A percentile compares a stretch with the other conserved stretches of the same genome.
phyloP scores from a whole-genome alignment of 805 yeast genomes.

The Candida silvicultrix region DNA sequence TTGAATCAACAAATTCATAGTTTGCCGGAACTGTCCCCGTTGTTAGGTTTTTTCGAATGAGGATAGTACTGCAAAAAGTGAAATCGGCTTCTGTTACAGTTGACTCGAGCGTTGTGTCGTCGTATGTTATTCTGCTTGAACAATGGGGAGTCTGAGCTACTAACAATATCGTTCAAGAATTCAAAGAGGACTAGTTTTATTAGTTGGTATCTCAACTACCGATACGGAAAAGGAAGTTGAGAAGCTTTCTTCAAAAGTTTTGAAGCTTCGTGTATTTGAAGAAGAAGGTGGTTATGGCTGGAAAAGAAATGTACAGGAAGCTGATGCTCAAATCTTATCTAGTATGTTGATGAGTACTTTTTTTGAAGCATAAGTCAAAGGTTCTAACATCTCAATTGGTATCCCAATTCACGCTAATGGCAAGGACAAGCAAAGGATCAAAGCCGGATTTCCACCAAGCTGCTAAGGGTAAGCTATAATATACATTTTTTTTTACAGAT shows the following conservation, averaged over 20 bases:
- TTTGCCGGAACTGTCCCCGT: no score
- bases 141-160: neutral
- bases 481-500: no score
- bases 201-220: slow-evolving; percentile 77
- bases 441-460: slow-evolving; percentile 95
- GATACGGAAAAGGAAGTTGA: slow-evolving; percentile 74
- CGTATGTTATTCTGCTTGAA: slow-evolving; percentile 27
- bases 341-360: slow-evolving; percentile 21
- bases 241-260: slow-evolving; percentile 60
- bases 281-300: slow-evolving; percentile 67
- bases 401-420: slow-evolving; percentile 89
- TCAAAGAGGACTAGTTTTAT: slow-evolving; percentile 64
- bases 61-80: slow-evolving; percentile 86
- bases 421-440: slow-evolving; percentile 80
- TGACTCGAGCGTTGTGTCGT: slow-evolving; percentile 59
- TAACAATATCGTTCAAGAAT: slow-evolving; percentile 31
- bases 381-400: slow-evolving; percentile 39
- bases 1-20: no score
- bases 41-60: slow-evolving; percentile 63
- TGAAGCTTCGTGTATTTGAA: slow-evolving; percentile 68
- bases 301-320: slow-evolving; percentile 62
- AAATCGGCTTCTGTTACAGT: slow-evolving; percentile 87
- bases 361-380: no score
- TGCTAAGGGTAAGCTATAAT: slow-evolving; percentile 65
- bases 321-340: slow-evolving; percentile 65